Conservation (phyloP, 139 green algal genomes). For the Raphidocelis subcapitata region DNA sequence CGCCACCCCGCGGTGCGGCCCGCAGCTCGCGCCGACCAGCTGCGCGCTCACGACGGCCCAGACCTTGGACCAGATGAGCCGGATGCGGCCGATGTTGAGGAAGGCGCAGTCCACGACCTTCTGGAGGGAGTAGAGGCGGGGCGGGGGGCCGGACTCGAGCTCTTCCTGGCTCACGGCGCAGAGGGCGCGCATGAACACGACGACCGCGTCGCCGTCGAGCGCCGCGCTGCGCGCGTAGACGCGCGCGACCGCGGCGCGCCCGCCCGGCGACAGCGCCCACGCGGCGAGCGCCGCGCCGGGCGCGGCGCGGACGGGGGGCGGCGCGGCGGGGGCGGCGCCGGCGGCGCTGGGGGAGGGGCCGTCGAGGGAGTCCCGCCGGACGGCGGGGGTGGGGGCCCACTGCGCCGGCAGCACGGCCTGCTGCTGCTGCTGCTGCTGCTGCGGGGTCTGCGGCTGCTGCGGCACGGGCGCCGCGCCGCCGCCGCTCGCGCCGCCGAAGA, state of each 20-base stretch:
- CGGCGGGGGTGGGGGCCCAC: no score
- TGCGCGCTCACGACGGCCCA: slow-evolving; percentile 82
- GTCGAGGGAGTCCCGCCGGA: no score
- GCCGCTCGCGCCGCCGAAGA: slow-evolving; percentile 1
- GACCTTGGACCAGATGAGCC: slow-evolving; percentile 85
- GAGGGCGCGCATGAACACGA: slow-evolving; percentile 89
- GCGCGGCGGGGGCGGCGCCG: no score
- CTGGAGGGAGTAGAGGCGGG: slow-evolving; percentile 65
- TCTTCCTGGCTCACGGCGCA: slow-evolving; percentile 83
- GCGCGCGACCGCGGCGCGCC: slow-evolving; percentile 38
- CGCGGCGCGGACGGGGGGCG: slow-evolving; percentile 12
- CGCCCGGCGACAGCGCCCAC: slow-evolving; percentile 51
- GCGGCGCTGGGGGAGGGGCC: no score
- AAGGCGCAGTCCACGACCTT: slow-evolving; percentile 78
- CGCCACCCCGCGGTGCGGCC: slow-evolving; percentile 44
- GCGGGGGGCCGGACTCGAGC: slow-evolving; percentile 50
- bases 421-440: slow-evolving; percentile 4
- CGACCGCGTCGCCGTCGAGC: slow-evolving; percentile 81
- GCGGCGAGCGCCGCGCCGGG: slow-evolving; percentile 54
- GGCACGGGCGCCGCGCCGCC: background rate
- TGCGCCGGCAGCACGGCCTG: background rate
- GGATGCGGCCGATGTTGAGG: slow-evolving; percentile 84
- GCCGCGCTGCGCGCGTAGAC: slow-evolving; percentile 49
- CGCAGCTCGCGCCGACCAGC: slow-evolving; percentile 81
- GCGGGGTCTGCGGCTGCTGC: background rate